Base-by-base conservation (phyloP, 208 protist species). In the Leishmania guyanensis region DNA sequence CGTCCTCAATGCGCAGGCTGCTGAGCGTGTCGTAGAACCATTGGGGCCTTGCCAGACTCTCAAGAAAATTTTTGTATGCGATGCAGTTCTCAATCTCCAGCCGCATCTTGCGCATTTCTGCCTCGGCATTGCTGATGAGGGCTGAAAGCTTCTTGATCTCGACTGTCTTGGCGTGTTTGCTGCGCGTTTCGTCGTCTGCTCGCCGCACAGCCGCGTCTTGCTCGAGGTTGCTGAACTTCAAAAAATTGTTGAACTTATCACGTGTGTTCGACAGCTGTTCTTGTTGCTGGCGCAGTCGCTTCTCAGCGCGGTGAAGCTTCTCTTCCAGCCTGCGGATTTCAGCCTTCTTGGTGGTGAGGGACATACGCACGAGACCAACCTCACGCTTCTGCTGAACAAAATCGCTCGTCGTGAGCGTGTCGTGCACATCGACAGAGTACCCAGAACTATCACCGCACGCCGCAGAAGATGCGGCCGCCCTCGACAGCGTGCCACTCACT, bases 81-180 rank as follows among this genome's bases (percentile, higher is more conserved):
- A 83, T 73, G 84, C 97, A 99, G 48, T 97, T 94, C n/a, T 98
- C 93, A 26, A 99, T 85, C 79, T 98, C 95, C 16, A 97, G 81
- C 56, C 98, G 91, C 22, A 90, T 95, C 85, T 98, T 99, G 48
- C 86, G 88, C 74, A 95, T 98, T 29, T 99, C 97, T 43, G 92
- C 84, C 83, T 98, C 95, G 20, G 98, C 84, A 48, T 90, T 89
- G 66, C 86, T 84, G 58, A 99, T 98, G 46, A 93, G 92, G 20
- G 94, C 95, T 12, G 97, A 98, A 3, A 99, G 89, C 81, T 98
- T 98, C 87, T 99, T 99, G 70, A 99, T 99, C 77, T 99, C 97
- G 22, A 96, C 88, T 54, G 95, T 91, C 85, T 98, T 99, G 50
- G 98, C 95, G 68, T 96, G 86, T 80, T 98, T 98, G 9, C 88